Base-by-base conservation (phyloP, 2,329 filamentous ascomycete genomes). In the Ophiosphaerella narmari region DNA sequence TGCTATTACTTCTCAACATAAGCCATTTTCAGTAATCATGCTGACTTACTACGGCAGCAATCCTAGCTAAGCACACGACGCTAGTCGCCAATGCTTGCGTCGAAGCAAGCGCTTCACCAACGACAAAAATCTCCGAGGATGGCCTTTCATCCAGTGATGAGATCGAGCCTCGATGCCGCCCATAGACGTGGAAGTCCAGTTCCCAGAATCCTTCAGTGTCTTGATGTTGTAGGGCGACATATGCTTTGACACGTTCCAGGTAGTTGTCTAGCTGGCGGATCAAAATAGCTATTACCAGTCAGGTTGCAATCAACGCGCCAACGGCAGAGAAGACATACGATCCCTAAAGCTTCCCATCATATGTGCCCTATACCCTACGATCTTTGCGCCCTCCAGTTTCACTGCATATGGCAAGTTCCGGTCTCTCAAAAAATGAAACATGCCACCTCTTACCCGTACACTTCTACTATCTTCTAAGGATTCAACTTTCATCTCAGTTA, bases 261-360 rank as follows among this genome's bases (percentile, higher is more conserved):
- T 57, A 51, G 24, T 18, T 23, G 26, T 61, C 58, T 16, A 63
- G 34, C 23, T 59, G 54, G 3, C 35, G n/a, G 36, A 59, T 61
- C 14, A 78, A 36, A 16, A 59, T 62, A n/a, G 59, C 57, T 63
- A 35, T 14, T 7, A 4, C 14, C 5, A 13, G 42, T 57, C 14
- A 56, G 33, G 14, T 7, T 16, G 11, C 8, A 7, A 7, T 14
- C 32, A 13, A 36, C 31, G 7, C 18, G 24, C 12, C 31, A 32
- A 31, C 3, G 31, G 4, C 5, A 8, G 18, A 33, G 12, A 34
- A 11, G 5, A 58, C 57, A 54, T 42, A 60, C 59, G 57, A 47
- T 82, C 80, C 40, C 73, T 58, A 33, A 81, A 66, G 16, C 67
- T 73, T 1, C 80, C 80, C 52, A 82, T 71, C 43, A 75, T 80